These are phyloP conservation scores for Didymella exigua DNA, from an alignment of 2,329 filamentous ascomycete genomes.

Conservation along the genomic window DNA sequence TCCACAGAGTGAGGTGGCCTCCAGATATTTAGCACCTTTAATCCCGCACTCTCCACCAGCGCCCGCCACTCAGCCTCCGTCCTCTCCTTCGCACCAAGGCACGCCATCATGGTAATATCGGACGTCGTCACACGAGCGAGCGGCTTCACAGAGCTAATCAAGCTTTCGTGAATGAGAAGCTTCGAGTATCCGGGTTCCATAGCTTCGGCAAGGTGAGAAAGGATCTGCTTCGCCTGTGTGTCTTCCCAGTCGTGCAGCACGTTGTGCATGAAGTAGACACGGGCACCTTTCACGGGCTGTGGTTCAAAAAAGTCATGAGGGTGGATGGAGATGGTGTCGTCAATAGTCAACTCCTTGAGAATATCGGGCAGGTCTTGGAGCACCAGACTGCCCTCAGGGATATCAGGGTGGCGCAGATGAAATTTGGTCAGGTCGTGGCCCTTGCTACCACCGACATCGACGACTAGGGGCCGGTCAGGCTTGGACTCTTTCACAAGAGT, in stretches of 20 bases:
- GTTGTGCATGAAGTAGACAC: conserved; percentile 49
- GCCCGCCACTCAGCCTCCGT: conserved; percentile 45
- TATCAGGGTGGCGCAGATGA: conserved; percentile 16
- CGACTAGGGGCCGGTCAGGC: conserved; percentile 37
- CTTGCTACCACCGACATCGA: conserved; percentile 52
- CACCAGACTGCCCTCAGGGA: conserved; percentile 46
- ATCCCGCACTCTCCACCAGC: conserved; percentile 25
- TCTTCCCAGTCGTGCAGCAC: conserved; percentile 53
- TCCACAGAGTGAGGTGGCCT: conserved; percentile 16
- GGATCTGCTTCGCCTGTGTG: conserved; percentile 42
- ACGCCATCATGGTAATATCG: conserved; percentile 51
- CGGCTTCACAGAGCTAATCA: conserved; percentile 43
- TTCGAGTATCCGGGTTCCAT: conserved; percentile 44
- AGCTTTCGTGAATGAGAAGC: conserved; percentile 53
- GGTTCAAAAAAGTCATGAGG: conserved; percentile 36
- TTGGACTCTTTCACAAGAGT: conserved; percentile 15
- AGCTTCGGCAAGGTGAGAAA: conserved; percentile 46
- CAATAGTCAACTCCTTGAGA: conserved; percentile 16
- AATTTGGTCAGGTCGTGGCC: conserved; percentile 49
- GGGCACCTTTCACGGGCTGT: conserved; percentile 44
- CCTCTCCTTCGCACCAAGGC: conserved; percentile 46
- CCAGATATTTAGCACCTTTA: conserved; percentile 16
- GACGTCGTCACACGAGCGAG: conserved; percentile 33
- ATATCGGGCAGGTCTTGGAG: conserved; percentile 47
- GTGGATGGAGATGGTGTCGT: conserved; percentile 24